These are phyloP conservation scores for Naematelia encephala DNA, from an alignment of 768 basidiomycete genomes.

Conservation along the genomic window DNA sequence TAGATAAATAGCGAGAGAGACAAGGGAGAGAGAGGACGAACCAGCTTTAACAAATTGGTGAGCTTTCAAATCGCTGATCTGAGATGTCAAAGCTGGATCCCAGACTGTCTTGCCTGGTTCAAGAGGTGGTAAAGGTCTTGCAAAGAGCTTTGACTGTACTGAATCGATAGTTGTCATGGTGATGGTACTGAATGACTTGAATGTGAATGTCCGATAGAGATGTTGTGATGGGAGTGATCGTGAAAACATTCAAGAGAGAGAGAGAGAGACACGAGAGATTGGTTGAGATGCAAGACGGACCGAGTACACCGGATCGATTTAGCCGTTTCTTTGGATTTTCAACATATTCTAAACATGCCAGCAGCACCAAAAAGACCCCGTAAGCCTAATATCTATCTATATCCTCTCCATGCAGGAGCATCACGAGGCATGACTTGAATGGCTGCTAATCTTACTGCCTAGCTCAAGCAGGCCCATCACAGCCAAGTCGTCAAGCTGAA, in stretches of 20 bases:
- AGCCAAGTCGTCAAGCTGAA: slow-evolving; percentile 17
- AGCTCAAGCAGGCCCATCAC: neutral
- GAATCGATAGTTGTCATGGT: slow-evolving; percentile 21
- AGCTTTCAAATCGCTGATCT: slow-evolving; percentile 30
- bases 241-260: too few species aligned
- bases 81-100: slow-evolving; percentile 20
- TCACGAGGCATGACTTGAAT: neutral
- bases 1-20: neutral
- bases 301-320: neutral
- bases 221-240: neutral
- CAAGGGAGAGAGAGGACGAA: slow-evolving; percentile 12
- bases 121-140: slow-evolving; percentile 29
- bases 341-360: neutral
- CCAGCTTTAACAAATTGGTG: slow-evolving; percentile 38
- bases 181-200: too few species aligned
- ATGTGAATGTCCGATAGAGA: too few species aligned
- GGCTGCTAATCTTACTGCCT: neutral
- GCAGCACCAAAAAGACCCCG: neutral
- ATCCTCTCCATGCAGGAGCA: neutral
- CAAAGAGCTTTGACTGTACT: slow-evolving; percentile 28
- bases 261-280: too few species aligned
- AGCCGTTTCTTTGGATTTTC: neutral
- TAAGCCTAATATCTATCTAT: neutral
- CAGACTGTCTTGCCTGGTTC: slow-evolving; percentile 43
- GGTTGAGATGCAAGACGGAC: neutral